phyloP scores from a whole-genome alignment of 2,329 filamentous ascomycete genomes.

The Xylariales sp. region DNA sequence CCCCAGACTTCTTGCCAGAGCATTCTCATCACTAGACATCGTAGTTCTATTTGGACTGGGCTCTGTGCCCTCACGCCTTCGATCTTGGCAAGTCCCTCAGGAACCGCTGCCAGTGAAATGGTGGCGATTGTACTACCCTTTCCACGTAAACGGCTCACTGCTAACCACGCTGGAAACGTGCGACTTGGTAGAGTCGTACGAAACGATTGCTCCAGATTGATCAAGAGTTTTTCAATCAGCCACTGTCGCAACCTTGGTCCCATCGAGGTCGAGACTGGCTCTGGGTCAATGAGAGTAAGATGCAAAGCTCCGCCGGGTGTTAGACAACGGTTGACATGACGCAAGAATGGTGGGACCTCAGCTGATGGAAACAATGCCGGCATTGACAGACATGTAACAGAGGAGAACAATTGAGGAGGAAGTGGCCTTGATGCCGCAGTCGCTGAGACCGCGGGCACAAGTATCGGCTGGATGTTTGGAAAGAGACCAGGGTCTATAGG shows the following conservation, averaged over 20 bases:
- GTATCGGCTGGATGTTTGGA: slow-evolving; percentile 29
- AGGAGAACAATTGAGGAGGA: slow-evolving; percentile 39
- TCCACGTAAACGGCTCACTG: slow-evolving; percentile 47
- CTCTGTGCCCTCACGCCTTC: slow-evolving; percentile 22
- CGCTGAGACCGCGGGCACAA: slow-evolving; percentile 25
- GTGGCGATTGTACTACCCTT: slow-evolving; percentile 42
- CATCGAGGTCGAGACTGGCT: slow-evolving; percentile 49
- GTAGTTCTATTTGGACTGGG: slow-evolving; percentile 41
- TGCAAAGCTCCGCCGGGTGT: slow-evolving; percentile 51
- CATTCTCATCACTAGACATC: slow-evolving; percentile 48
- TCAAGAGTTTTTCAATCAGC: slow-evolving; percentile 56
- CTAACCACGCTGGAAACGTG: slow-evolving; percentile 55
- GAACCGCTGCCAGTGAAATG: slow-evolving; percentile 44
- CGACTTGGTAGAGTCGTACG: slow-evolving; percentile 56
- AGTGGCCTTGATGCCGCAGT: slow-evolving; percentile 31
- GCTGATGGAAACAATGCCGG: slow-evolving; percentile 52
- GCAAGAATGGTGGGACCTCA: slow-evolving; percentile 52
- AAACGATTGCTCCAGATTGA: slow-evolving; percentile 54
- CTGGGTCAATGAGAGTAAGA: slow-evolving; percentile 58
- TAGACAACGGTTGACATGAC: slow-evolving; percentile 52
- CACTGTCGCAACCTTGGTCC: slow-evolving; percentile 55
- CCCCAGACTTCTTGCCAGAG: slow-evolving; percentile 61
- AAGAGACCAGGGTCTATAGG: slow-evolving; percentile 37
- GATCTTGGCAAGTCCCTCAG: slow-evolving; percentile 15
- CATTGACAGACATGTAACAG: slow-evolving; percentile 49